phyloP scores from a whole-genome alignment of 2,329 filamentous ascomycete species.

The Fusarium sp. region DNA sequence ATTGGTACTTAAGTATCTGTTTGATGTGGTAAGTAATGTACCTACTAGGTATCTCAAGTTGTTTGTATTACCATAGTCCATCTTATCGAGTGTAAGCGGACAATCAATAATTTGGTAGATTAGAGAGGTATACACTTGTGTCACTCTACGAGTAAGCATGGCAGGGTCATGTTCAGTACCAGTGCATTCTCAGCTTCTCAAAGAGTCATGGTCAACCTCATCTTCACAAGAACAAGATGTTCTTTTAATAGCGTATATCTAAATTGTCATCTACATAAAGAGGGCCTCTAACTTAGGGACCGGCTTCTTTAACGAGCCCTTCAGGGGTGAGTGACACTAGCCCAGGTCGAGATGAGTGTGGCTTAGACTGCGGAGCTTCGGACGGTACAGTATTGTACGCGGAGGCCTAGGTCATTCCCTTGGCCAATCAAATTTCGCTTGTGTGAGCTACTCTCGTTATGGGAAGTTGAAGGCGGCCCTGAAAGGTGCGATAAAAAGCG shows the following conservation, averaged over 20 bases:
- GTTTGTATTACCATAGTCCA: not conserved
- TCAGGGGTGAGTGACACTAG: constrained; percentile 23
- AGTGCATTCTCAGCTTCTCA: not conserved
- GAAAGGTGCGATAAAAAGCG: constrained; percentile 32
- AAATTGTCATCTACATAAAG: constrained; percentile 27
- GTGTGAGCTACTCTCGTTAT: constrained; percentile 12
- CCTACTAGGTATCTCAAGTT: not conserved
- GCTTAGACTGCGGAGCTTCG: constrained; percentile 41
- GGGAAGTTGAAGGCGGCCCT: constrained; percentile 33
- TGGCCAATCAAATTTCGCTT: constrained; percentile 24
- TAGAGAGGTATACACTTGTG: constrained; percentile 1
- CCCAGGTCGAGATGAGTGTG: constrained; percentile 34
- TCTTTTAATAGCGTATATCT: constrained; percentile 30
- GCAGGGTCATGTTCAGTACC: not conserved
- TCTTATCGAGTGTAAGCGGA: not conserved
- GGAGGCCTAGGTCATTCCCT: constrained; percentile 8
- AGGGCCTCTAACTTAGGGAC: constrained; percentile 8
- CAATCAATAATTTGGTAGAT: not conserved
- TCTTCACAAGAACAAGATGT: not conserved
- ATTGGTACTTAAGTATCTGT: too few species aligned
- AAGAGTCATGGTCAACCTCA: not conserved
- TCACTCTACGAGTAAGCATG: constrained; percentile 1
- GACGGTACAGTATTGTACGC: constrained; percentile 39
- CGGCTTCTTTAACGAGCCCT: constrained; percentile 4
- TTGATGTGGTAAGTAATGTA: not conserved